Base-by-base conservation (phyloP, 148 eudicot species). In the Fagopyrum homotropicum region DNA sequence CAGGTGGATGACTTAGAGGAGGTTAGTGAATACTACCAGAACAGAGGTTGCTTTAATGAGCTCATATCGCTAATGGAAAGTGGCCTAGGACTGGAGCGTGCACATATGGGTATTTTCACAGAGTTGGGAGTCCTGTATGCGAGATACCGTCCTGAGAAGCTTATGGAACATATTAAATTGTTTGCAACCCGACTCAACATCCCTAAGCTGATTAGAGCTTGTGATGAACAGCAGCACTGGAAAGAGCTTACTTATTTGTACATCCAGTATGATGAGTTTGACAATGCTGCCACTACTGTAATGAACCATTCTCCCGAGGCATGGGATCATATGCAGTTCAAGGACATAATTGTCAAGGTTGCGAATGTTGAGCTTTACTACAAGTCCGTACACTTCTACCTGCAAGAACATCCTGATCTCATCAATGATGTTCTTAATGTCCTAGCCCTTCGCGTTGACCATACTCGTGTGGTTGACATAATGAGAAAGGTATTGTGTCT, bases 181-280 rank as follows among this genome's bases (percentile, higher is more conserved):
- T 93, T 93, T 68, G 85, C 98, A 45, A 89, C 98, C 29, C 89
- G 98, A 75, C 95, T 93, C 66, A 93, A 93, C 84, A 93, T 93
- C 75, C 98, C 98, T 29, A 93, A 93, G 93, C 85, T 93, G 45
- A 93, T 93, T 56, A 85, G 98, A 68, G 98, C 98, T 77, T 93
- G 98, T 77, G 98, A 93, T 78, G 97, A 93, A 74, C 98, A 93
- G 73, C 98, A 93, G 54, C 98, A 93, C 84, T 93, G 98, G 98
- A 89, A 86, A 83, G 98, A 93, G 75, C 90, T 93, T 51, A 91
- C 97, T 22, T 93, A 88, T 79, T 78, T 93, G 72, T 93, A 93
- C 73, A 87, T 91, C 79, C 98, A 93, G 68, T 93, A 93, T 78
- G 98, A 93, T 40, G 98, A 93, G 83, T 93, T 89, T 76, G 98